Evolutionary conservation across 768 basidiomycete genomes (phyloP).

Genomic region (Tephrocybe sp.): DNA sequence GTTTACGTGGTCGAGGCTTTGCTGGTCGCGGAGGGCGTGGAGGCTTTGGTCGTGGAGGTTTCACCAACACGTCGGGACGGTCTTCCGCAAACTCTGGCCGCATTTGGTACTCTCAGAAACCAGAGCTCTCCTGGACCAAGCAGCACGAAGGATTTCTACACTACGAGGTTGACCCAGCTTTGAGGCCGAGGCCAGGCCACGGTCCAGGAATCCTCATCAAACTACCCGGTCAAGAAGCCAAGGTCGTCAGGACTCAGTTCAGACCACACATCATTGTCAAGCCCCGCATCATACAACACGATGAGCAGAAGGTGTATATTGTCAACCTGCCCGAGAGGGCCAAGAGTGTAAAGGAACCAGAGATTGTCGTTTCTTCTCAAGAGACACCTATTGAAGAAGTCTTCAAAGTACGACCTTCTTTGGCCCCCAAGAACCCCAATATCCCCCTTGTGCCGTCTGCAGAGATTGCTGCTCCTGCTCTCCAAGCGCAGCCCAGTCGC

Average conservation of each 20-base stretch:
- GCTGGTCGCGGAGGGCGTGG: constrained; percentile 50
- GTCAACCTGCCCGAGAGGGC: constrained; percentile 55
- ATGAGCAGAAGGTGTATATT: constrained; percentile 44
- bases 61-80: constrained; percentile 29
- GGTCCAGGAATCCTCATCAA: constrained; percentile 60
- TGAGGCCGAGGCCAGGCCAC: constrained; percentile 59
- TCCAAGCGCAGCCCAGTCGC: not conserved
- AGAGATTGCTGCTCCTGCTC: constrained; percentile 3
- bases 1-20: constrained; percentile 41
- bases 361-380: constrained; percentile 24
- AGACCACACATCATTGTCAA: constrained; percentile 19
- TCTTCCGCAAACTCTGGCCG: constrained; percentile 39
- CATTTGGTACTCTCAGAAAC: constrained; percentile 73
- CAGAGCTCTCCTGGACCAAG: constrained; percentile 82
- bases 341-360: constrained; percentile 21
- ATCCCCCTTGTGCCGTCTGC: constrained; percentile 15
- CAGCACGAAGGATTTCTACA: constrained; percentile 77
- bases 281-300: constrained; percentile 19
- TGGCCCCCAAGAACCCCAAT: constrained; percentile 35
- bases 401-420: constrained; percentile 55
- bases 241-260: constrained; percentile 41
- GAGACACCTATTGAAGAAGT: constrained; percentile 52
- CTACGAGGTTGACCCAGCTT: constrained; percentile 46
- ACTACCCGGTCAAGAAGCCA: constrained; percentile 49
- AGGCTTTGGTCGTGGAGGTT: constrained; percentile 43